Evolutionary conservation across 345 rosid genomes (phyloP).

Genomic region (Euclidium syriacum): DNA sequence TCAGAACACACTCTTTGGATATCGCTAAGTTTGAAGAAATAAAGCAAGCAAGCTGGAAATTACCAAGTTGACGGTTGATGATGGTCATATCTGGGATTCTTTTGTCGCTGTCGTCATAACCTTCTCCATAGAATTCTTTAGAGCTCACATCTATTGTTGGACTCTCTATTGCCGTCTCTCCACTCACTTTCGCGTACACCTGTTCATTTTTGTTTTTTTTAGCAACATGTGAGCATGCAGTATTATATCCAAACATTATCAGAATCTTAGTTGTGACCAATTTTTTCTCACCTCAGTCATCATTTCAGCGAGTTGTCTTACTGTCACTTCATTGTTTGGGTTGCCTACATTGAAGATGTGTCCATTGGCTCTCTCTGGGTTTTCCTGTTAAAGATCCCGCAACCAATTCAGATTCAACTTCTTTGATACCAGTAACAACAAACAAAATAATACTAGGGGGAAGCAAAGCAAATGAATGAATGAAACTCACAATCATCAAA

Average conservation of each 20-base stretch:
- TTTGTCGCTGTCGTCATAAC: slow-evolving; percentile 97
- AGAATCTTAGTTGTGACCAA: background rate
- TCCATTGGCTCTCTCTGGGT: slow-evolving; percentile 89
- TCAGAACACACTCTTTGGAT: background rate
- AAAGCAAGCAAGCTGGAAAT: background rate
- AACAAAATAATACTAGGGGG: too few species aligned
- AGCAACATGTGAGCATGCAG: background rate
- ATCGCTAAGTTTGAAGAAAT: background rate
- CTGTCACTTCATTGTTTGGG: slow-evolving; percentile 98
- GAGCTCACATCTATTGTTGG: slow-evolving; percentile 91
- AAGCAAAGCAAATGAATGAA: background rate
- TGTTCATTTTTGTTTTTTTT: slow-evolving; percentile 24
- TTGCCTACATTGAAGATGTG: slow-evolving; percentile 99
- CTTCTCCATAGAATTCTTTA: slow-evolving; percentile 89
- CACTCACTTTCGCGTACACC: slow-evolving; percentile 80
- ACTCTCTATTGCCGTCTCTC: slow-evolving; percentile 53
- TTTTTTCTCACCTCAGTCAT: slow-evolving; percentile 71
- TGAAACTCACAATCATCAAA: slow-evolving; percentile 72
- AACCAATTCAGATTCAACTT: slow-evolving; percentile 15
- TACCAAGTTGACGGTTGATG: slow-evolving; percentile 89
- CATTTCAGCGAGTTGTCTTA: slow-evolving; percentile 98
- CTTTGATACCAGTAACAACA: background rate
- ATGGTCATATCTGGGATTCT: slow-evolving; percentile 99
- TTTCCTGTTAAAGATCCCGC: slow-evolving; percentile 52
- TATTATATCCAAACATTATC: background rate